Evolutionary conservation across 768 basidiomycete species (phyloP).

Genomic region (Xanthoconium stramineum): DNA sequence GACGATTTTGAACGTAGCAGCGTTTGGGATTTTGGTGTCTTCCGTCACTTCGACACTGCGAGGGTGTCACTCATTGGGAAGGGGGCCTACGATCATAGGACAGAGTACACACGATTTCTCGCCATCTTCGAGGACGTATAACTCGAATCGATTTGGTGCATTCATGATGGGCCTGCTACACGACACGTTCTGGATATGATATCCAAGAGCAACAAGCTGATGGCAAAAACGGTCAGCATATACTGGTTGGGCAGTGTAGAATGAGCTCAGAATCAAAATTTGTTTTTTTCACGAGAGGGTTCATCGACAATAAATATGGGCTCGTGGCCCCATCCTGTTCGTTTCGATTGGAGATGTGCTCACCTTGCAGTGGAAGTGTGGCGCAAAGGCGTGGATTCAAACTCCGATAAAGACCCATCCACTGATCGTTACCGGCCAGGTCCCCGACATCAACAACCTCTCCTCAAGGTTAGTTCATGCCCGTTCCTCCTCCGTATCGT

Average conservation of each 20-base stretch:
- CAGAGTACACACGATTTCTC: conserved; percentile 79
- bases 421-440: conserved; percentile 11
- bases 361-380: conserved; percentile 23
- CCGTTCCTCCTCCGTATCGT: conserved; percentile 18
- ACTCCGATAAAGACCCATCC: conserved; percentile 21
- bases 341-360: conserved; percentile 3
- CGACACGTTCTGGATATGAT: neutral
- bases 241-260: neutral
- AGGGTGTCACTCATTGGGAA: too few species aligned
- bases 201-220: neutral
- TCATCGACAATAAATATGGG: conserved; percentile 77
- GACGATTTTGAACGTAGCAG: conserved; percentile 89
- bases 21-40: conserved; percentile 99
- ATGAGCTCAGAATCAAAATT: conserved; percentile 42
- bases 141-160: conserved; percentile 89
- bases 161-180: conserved; percentile 56
- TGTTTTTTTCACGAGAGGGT: conserved; percentile 46
- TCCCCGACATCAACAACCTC: conserved; percentile 43
- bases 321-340: conserved; percentile 48
- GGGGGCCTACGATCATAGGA: too few species aligned
- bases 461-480: conserved; percentile 66
- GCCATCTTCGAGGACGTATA: conserved; percentile 88
- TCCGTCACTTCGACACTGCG: too few species aligned
- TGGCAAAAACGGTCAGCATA: neutral
- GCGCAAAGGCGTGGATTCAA: conserved; percentile 17